Evolutionary conservation across 2,329 filamentous ascomycete species (phyloP), one percentile per base, ranked within the genome.

Genomic region (Remersonia thermophila): DNA sequence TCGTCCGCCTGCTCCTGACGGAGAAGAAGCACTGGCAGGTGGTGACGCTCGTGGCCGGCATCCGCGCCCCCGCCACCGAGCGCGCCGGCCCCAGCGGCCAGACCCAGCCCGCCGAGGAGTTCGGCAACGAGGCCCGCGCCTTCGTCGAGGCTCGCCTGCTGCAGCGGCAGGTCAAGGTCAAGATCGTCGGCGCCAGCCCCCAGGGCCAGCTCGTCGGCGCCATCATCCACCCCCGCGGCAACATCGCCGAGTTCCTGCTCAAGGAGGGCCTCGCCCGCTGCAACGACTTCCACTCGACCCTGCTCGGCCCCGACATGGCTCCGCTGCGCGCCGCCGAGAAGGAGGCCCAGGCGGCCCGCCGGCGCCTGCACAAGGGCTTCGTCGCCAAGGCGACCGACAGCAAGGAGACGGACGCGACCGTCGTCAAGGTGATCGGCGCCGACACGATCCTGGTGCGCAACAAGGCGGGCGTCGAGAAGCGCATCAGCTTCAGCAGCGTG

Each of bases 241-340:
- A 86, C 60, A 93, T 98, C 56, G 85, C 87, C 44, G 84, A 83
- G 47, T 93, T 93, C 58, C 61, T 98, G 30, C 75, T 98, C 30
- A 77, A 89, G 51, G 83, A 86, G 36, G 91, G 91, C 50, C 69
- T 96, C 38, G 91, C 89, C 28, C 75, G 85, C 52, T 96, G 89
- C 65, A 86, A 87, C 46, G 91, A 98, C 59, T 87, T 91, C 61
- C 91, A 98, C 64, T 93, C 89, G 1, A 93, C 86, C 27, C 69
- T 95, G 63, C 73, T 98, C 9, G 91, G 91, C 30, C 66, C 75
- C 33, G 83, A 89, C 51, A 98, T 98, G 91, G 78, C 80, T 29
- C 59, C 72, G 39, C 74, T 96, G 39, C 77, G 91, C 44, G 75
- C 83, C 46, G 87, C 91, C 2, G 91, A 98, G 64, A 89, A 83